Conservation (phyloP, 177 flowering plant genomes). For the Vitis hybrid region DNA sequence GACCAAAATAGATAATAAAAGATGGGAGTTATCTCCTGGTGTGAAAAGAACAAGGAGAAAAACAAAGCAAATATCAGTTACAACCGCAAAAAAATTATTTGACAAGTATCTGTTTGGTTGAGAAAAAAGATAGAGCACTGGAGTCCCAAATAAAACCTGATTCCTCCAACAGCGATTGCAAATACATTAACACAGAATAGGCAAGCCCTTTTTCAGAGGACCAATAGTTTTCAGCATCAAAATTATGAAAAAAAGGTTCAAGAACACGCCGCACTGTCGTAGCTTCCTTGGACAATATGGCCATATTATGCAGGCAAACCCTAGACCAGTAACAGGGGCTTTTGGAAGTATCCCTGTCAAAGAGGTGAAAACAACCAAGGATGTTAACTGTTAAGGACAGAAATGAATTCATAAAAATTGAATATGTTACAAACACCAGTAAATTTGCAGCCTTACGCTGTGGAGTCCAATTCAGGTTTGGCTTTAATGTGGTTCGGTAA, state of each 20-base stretch:
- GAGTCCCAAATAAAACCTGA: slow-evolving; percentile 44
- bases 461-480: slow-evolving; percentile 33
- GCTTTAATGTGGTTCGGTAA: slow-evolving; percentile 16
- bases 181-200: slow-evolving; percentile 50
- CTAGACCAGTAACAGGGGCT: slow-evolving; percentile 85
- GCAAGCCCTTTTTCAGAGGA: slow-evolving; percentile 67
- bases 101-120: neutral
- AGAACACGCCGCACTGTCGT: slow-evolving; percentile 82
- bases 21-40: slow-evolving; percentile 61
- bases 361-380: neutral
- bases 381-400: neutral
- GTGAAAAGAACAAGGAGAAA: neutral
- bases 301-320: slow-evolving; percentile 78
- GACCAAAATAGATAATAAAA: slow-evolving; percentile 63
- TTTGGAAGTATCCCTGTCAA: slow-evolving; percentile 54
- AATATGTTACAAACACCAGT: neutral
- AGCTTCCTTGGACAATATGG: slow-evolving; percentile 70
- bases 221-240: slow-evolving; percentile 80
- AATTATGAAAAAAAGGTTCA: slow-evolving; percentile 72
- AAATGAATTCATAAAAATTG: neutral
- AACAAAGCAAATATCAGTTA: slow-evolving; percentile 3
- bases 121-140: neutral
- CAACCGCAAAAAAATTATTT: neutral
- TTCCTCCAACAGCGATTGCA: slow-evolving; percentile 69
- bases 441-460: slow-evolving; percentile 40